These are phyloP conservation scores for Aquilaria sinensis DNA, from an alignment of 345 rosid species.

Conservation along the genomic window DNA sequence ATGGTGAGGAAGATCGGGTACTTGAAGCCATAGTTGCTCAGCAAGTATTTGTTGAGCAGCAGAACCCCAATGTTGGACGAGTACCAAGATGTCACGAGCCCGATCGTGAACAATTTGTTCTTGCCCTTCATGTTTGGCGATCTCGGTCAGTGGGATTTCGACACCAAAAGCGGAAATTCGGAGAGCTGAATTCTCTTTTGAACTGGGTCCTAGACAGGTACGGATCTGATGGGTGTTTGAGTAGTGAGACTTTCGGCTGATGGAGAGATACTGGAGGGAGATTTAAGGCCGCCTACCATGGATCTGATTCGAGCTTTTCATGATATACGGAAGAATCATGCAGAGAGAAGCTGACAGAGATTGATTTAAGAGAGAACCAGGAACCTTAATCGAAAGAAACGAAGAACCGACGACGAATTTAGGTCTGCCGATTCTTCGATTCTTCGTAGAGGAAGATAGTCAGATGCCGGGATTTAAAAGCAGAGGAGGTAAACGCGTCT, in stretches of 20 bases:
- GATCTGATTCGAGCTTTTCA: conserved; percentile 15
- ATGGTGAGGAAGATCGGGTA: conserved; percentile 98
- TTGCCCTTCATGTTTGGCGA: conserved; percentile 36
- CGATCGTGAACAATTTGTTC: conserved; percentile 66
- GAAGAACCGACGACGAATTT: conserved; percentile 9
- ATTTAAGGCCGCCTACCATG: conserved; percentile 11
- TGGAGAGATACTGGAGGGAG: not conserved
- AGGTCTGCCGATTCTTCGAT: conserved; percentile 8
- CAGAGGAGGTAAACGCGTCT: conserved; percentile 15
- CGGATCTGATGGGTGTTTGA: conserved; percentile 10
- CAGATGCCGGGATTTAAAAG: conserved; percentile 1
- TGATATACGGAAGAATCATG: not conserved
- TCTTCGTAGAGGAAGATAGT: not conserved
- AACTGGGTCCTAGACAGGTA: conserved; percentile 3
- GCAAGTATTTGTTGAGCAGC: conserved; percentile 83
- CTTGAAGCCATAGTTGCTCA: conserved; percentile 95
- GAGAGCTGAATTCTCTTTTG: not conserved
- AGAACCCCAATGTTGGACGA: conserved; percentile 94
- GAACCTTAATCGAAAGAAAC: not conserved
- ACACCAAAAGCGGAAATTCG: conserved; percentile 1
- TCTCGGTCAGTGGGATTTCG: conserved; percentile 5
- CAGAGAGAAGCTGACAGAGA: not conserved
- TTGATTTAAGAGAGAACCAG: not conserved
- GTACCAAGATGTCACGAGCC: conserved; percentile 86
- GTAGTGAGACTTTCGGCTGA: conserved; percentile 6